Evolutionary conservation across 2,329 filamentous ascomycete genomes (phyloP), one percentile per base, ranked within the genome.

Genomic region (Allantophomopsis lycopodina): DNA sequence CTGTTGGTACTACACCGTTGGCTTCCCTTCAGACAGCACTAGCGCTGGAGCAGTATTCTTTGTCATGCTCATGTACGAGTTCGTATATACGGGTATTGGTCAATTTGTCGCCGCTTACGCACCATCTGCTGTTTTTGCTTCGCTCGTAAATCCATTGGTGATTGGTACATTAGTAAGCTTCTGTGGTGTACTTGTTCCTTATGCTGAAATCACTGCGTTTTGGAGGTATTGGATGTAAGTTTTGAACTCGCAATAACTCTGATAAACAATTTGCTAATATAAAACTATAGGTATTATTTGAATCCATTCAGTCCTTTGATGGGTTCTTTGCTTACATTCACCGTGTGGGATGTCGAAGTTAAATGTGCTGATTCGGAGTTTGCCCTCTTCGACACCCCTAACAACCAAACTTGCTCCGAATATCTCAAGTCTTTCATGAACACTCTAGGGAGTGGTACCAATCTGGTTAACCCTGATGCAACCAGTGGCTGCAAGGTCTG

Each of bases 171-270:
- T 85, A 2, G 67, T 84, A 7, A 72, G 70, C 1, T 87, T 88
- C 62, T 86, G 80, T 48, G 83, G 83, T 45, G 79, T 87, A 2
- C 63, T 85, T 5, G 81, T 86, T 0, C 80, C 81, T 0, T 83
- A 79, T 45, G 45, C 50, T 0, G 66, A 68, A 18, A 66, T 87
- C 16, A 70, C 75, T 7, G 48, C 56, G 1, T 86, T 86, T 57
- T 87, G 82, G 82, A 61, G 64, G 17, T 69, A 68, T 46, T 32
- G 23, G 21, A 51, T 61, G 12, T 74, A 28, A 28, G 23, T 28
- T 12, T 8, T 20, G 7, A 20, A 20, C 8, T 8, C 23, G 23
- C 74, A 57, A 73, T 60, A 39, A 50, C 71, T 13, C 68, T 73
- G 48, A 71, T 69, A 0, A 75, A 73, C 59, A 72, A 4, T 13